Conservation (phyloP, 257 asterid genomes). For the Solanum sejunctum region DNA sequence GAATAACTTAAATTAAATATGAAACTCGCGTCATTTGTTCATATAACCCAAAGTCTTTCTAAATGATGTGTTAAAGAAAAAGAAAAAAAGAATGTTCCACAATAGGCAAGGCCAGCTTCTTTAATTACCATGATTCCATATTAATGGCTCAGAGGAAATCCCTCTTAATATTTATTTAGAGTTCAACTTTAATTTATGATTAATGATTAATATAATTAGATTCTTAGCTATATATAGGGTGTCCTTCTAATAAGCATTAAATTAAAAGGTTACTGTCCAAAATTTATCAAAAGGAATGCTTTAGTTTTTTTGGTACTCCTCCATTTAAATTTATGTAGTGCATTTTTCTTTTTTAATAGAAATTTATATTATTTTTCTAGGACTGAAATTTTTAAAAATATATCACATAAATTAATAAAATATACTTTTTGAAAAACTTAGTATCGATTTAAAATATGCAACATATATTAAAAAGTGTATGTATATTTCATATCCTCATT, state of each 20-base stretch:
- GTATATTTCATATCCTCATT: background rate
- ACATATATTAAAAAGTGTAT: background rate
- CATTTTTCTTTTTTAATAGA: too few relatives aligned
- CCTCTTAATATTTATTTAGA: background rate
- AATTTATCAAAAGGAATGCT: background rate
- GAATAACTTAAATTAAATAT: background rate
- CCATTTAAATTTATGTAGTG: too few relatives aligned
- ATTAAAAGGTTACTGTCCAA: background rate
- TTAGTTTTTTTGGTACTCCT: too few relatives aligned
- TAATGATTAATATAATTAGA: background rate
- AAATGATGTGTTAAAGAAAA: background rate
- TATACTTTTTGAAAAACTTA: background rate
- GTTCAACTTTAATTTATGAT: background rate
- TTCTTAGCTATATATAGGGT: background rate
- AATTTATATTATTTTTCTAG: too few relatives aligned
- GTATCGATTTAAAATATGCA: background rate
- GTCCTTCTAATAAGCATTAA: background rate
- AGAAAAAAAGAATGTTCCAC: background rate
- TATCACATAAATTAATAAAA: too few relatives aligned
- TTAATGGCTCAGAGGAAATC: background rate
- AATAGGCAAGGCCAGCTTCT: background rate
- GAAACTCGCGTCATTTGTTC: background rate
- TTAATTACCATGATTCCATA: background rate
- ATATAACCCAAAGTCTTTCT: background rate
- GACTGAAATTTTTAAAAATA: too few relatives aligned